Conservation (phyloP, 1,284 basidiomycete species). For the Chondrostereum purpureum region DNA sequence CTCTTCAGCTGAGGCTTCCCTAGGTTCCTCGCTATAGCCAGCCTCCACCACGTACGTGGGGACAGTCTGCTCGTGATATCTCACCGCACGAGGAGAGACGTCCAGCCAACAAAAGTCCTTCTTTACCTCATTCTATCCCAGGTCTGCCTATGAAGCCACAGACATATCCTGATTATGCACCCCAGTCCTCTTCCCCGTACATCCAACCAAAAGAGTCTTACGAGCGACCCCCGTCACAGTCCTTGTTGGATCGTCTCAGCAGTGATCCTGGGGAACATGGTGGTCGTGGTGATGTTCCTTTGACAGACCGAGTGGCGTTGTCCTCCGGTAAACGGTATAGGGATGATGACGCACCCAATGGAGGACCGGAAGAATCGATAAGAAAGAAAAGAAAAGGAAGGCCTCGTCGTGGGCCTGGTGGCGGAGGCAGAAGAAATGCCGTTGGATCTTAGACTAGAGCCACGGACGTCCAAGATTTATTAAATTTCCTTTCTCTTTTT, state of each 20-base stretch:
- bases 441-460: neutral
- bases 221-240: neutral
- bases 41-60: neutral
- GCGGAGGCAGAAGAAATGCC: neutral
- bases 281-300: no score
- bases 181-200: neutral
- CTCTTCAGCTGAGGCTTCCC: neutral
- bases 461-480: no score
- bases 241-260: neutral
- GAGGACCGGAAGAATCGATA: neutral
- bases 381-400: neutral
- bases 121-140: neutral
- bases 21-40: neutral
- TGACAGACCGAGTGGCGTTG: neutral
- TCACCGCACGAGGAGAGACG: neutral
- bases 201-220: neutral
- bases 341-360: neutral
- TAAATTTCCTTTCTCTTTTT: no score
- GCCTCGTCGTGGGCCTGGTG: neutral
- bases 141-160: conserved; percentile 1
- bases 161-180: neutral
- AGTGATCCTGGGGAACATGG: neutral
- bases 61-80: neutral
- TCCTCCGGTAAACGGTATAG: neutral
- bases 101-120: neutral